These are phyloP conservation scores for Panus rudis DNA, from an alignment of 768 basidiomycete species.

Conservation along the genomic window DNA sequence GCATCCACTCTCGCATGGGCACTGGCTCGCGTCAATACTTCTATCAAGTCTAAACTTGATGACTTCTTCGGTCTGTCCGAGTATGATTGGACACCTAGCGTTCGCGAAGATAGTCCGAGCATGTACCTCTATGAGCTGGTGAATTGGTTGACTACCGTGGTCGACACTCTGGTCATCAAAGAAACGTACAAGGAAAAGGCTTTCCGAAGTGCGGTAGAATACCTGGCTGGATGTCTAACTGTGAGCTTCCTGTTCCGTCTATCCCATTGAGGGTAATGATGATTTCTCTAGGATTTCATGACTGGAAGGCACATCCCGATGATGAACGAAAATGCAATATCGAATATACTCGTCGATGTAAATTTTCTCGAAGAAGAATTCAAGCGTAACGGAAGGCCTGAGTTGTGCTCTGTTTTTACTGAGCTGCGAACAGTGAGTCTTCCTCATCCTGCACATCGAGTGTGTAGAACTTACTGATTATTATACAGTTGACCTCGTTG, in stretches of 20 bases:
- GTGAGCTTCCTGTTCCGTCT: slow-evolving; percentile 22
- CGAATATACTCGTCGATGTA: slow-evolving; percentile 80
- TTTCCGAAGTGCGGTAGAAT: slow-evolving; percentile 80
- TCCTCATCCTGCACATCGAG: background rate
- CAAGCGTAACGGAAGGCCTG: slow-evolving; percentile 61
- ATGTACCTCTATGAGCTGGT: slow-evolving; percentile 93
- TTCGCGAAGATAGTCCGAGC: slow-evolving; percentile 72
- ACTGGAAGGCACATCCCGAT: slow-evolving; percentile 64
- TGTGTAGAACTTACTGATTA: slow-evolving; percentile 9
- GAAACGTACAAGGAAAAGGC: slow-evolving; percentile 84
- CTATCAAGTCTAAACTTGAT: slow-evolving; percentile 89
- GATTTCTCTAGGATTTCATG: slow-evolving; percentile 56
- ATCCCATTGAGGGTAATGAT: background rate
- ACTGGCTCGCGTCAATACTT: slow-evolving; percentile 64
- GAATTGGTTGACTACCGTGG: slow-evolving; percentile 94
- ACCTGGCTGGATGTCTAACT: slow-evolving; percentile 85
- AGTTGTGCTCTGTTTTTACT: slow-evolving; percentile 64
- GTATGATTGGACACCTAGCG: slow-evolving; percentile 84
- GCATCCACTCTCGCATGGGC: slow-evolving; percentile 61
- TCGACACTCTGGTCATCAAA: slow-evolving; percentile 82
- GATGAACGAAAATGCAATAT: slow-evolving; percentile 87
- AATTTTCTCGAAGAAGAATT: slow-evolving; percentile 87
- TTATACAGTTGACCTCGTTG: slow-evolving; percentile 58
- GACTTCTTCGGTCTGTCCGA: slow-evolving; percentile 94
- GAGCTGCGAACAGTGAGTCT: slow-evolving; percentile 71